phyloP scores from a whole-genome alignment of 345 rosid species.

The Acer saccharum region DNA sequence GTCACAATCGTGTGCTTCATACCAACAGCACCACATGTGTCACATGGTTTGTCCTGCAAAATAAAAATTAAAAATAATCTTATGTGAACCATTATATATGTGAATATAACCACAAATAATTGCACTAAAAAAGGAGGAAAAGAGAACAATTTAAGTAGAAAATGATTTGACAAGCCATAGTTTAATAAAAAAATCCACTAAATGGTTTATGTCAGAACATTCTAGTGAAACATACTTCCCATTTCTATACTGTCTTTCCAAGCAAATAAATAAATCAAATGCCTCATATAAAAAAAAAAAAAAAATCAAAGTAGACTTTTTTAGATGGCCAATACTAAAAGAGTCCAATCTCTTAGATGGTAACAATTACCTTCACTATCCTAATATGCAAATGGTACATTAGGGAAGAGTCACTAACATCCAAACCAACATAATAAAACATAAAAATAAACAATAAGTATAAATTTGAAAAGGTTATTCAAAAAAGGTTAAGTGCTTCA shows the following conservation, averaged over 20 bases:
- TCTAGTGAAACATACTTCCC: neutral
- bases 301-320: neutral
- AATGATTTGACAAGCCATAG: too few species aligned
- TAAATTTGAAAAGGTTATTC: neutral
- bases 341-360: neutral
- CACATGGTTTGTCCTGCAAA: conserved; percentile 39
- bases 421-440: neutral
- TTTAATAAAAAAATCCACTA: neutral
- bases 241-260: neutral
- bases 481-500: neutral
- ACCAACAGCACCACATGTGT: conserved; percentile 49
- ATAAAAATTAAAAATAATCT: neutral
- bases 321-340: neutral
- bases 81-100: neutral
- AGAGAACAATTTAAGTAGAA: neutral
- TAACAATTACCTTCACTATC: neutral
- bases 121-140: neutral
- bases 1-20: conserved; percentile 26
- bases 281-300: neutral
- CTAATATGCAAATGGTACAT: neutral
- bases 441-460: neutral
- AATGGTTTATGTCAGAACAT: neutral
- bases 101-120: neutral
- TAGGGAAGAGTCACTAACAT: neutral
- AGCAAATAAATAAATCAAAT: neutral